Base-by-base conservation (phyloP, 2,329 filamentous ascomycete species). In the Colletotrichum viniferum region DNA sequence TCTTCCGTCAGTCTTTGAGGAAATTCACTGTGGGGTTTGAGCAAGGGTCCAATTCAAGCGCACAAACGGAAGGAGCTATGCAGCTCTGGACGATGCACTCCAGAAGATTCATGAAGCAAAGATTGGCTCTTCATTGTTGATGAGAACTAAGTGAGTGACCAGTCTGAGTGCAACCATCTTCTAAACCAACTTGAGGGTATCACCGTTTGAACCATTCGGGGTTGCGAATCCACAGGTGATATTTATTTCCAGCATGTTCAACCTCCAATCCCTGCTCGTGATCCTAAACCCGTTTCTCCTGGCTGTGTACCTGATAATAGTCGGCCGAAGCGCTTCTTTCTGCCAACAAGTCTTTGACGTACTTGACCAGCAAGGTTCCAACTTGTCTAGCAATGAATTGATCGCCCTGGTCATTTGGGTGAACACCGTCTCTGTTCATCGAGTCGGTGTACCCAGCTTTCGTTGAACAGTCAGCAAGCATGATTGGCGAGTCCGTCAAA, bases 361-460 rank as follows among this genome's bases (percentile, higher is more conserved):
- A 80, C 77, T 83, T 77, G 61, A 83, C 79, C 76, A 85, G 74
- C 48, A 85, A 72, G 10, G 83, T 81, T 5, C 80, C 80, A 30
- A 86, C 65, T 8, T 80, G 73, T 24, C 78, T 74, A 1, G 82
- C 84, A 43, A 86, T 84, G 67, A 84, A 73, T 38, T 78, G 77
- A 70, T 85, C 84, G 10, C 84, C 84, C 5, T 77, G 78, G 1
- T 81, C 79, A 75, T 84, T 85, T 1, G 86, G 85, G 73, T 87
- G 85, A 12, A 88, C 82, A 13, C 85, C 85, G 75, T 87, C 86
- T 12, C 82, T 78, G 58, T 85, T 77, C 66, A 82, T 80, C 5
- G 78, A 78, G 12, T 77, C 81, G 10, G 81, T 78, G 74, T 82
- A 85, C 6, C 83, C 85, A 2, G 79, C 81, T 52, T 82, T 78